Evolutionary conservation across 148 eudicot species (phyloP).

Genomic region (Salicornia ramosissima): DNA sequence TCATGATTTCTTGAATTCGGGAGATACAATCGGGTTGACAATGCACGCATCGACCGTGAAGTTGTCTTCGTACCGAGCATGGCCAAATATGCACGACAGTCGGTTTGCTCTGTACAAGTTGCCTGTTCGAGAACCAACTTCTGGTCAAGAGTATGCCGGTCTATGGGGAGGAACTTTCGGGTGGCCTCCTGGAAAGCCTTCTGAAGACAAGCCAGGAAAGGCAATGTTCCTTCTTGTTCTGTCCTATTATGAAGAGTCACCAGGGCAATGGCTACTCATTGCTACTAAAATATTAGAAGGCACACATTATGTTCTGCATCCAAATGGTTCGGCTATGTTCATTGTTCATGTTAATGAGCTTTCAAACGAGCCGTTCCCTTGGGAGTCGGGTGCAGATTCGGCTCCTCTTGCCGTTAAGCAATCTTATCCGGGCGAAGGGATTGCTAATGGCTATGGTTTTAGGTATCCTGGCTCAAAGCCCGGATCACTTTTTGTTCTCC

Average conservation of each 20-base stretch:
- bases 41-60: slow-evolving; percentile 63
- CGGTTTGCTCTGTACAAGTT: slow-evolving; percentile 76
- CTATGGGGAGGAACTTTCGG: slow-evolving; percentile 90
- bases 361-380: slow-evolving; percentile 63
- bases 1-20: slow-evolving; percentile 58
- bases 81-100: slow-evolving; percentile 90
- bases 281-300: slow-evolving; percentile 87
- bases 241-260: slow-evolving; percentile 66
- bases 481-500: slow-evolving; percentile 63
- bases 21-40: slow-evolving; percentile 65
- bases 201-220: slow-evolving; percentile 71
- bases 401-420: slow-evolving; percentile 39
- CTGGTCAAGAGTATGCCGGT: slow-evolving; percentile 59
- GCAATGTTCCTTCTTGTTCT: slow-evolving; percentile 67
- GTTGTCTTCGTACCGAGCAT: slow-evolving; percentile 64
- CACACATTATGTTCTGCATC: slow-evolving; percentile 75
- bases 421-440: slow-evolving; percentile 67
- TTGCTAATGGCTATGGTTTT: slow-evolving; percentile 83
- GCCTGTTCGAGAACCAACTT: slow-evolving; percentile 40
- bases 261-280: slow-evolving; percentile 55
- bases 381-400: slow-evolving; percentile 52
- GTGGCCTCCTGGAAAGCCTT: slow-evolving; percentile 82
- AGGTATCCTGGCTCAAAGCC: slow-evolving; percentile 88
- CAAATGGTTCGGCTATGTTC: slow-evolving; percentile 94
- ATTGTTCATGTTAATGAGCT: slow-evolving; percentile 56